Conservation (phyloP, 768 basidiomycete genomes). For the Suillus luteus region DNA sequence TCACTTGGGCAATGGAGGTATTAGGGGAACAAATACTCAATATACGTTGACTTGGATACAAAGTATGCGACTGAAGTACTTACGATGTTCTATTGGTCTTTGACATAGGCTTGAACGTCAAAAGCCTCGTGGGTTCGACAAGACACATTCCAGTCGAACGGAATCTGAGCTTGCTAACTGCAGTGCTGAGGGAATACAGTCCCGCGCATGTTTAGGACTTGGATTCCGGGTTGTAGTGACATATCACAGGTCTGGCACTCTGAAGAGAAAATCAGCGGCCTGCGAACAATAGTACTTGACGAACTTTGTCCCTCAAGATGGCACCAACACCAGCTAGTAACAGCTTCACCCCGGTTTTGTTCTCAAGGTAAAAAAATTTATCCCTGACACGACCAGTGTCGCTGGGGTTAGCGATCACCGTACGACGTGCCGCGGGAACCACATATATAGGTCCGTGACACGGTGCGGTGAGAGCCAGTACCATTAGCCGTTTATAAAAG, state of each 20-base stretch:
- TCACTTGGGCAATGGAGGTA: neutral
- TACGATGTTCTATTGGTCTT: neutral
- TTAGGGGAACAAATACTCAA: neutral
- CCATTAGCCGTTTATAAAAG: neutral
- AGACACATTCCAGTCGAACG: neutral
- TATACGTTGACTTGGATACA: neutral
- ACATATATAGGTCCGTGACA: neutral
- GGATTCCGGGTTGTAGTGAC: neutral
- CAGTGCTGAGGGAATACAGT: neutral
- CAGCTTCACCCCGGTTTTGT: neutral
- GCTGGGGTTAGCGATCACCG: too few species aligned
- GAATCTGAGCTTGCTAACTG: neutral
- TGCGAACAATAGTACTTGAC: too few species aligned
- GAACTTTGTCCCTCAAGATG: too few species aligned
- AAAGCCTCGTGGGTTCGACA: neutral
- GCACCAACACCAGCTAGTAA: neutral
- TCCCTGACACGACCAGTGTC: neutral
- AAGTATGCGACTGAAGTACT: neutral
- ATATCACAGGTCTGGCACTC: too few species aligned
- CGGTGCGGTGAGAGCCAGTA: neutral
- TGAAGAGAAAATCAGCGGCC: too few species aligned
- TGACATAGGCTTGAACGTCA: neutral
- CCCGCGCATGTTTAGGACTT: neutral
- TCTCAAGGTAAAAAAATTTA: neutral
- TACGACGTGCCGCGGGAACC: too few species aligned